A percentile compares a stretch with the other conserved stretches of the same genome.
phyloP scores from a whole-genome alignment of 345 rosid genomes.

The Ceriops zippeliana region DNA sequence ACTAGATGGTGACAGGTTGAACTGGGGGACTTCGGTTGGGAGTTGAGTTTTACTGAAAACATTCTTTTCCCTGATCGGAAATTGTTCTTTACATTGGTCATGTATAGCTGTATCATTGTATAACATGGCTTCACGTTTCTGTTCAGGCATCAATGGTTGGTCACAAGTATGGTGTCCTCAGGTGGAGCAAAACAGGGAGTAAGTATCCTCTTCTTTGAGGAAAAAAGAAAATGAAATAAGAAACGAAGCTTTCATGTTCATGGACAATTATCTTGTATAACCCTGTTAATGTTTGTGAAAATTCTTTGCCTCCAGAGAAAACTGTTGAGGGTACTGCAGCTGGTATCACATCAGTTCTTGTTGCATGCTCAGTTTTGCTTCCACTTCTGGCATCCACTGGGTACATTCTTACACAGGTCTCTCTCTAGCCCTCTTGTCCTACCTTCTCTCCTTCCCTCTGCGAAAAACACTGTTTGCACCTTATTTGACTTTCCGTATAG shows the following conservation, averaged over 20 bases:
- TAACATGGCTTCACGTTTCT: conserved; percentile 10
- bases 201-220: conserved; percentile 17
- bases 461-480: too few relatives aligned
- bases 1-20: too few relatives aligned
- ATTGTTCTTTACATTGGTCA: too few relatives aligned
- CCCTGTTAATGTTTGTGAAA: conserved; percentile 19
- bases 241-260: background rate
- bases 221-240: background rate
- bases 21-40: too few relatives aligned
- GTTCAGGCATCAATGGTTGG: conserved; percentile 95
- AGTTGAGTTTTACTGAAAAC: too few relatives aligned
- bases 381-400: conserved; percentile 85
- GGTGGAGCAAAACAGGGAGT: conserved; percentile 97
- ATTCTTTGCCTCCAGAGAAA: conserved; percentile 55
- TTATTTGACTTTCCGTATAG: too few relatives aligned
- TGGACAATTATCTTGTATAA: background rate
- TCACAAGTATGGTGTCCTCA: conserved; percentile 84
- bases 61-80: too few relatives aligned
- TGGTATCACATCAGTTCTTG: conserved; percentile 81
- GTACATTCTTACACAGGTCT: conserved; percentile 63
- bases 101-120: background rate
- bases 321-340: conserved; percentile 98
- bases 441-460: conserved; percentile 10
- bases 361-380: conserved; percentile 70
- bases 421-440: background rate